Evolutionary conservation across 2,329 filamentous ascomycete genomes (phyloP).

Genomic region (Colletotrichum lentis): DNA sequence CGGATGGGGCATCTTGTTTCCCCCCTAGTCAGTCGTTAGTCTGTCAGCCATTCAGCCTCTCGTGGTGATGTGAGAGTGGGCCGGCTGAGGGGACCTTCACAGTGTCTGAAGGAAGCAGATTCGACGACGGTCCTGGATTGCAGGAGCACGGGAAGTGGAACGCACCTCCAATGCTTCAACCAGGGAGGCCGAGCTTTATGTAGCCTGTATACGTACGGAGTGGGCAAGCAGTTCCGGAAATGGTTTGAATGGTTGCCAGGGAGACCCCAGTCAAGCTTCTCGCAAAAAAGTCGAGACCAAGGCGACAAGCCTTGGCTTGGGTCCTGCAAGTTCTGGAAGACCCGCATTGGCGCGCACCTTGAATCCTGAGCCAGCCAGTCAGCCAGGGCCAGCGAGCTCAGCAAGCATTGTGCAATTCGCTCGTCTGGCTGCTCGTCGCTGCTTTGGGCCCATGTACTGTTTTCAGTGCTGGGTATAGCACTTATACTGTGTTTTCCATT

Average conservation of each 20-base stretch:
- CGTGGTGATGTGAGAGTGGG: neutral
- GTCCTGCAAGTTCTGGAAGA: conserved; percentile 18
- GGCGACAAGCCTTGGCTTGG: conserved; percentile 21
- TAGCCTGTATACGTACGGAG: conserved; percentile 9
- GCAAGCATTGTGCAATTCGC: conserved; percentile 1
- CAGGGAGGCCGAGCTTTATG: conserved; percentile 28
- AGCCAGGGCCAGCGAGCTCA: neutral
- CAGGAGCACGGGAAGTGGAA: conserved; percentile 31
- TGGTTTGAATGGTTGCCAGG: conserved; percentile 28
- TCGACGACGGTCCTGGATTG: conserved; percentile 32
- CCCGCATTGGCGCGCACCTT: conserved; percentile 34
- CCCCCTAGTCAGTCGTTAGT: neutral
- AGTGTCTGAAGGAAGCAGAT: conserved; percentile 12
- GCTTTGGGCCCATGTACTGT: neutral
- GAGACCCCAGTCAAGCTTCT: conserved; percentile 29
- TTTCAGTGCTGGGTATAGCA: too few species aligned
- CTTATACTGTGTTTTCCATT: too few species aligned
- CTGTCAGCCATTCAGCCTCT: neutral
- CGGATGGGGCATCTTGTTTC: neutral
- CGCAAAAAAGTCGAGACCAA: conserved; percentile 36
- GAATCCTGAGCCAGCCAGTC: neutral
- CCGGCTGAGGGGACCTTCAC: neutral
- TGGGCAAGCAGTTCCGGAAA: conserved; percentile 30
- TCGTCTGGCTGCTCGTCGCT: neutral
- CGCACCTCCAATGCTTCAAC: conserved; percentile 12